Evolutionary conservation across 306 rosid species (phyloP), one percentile per base, ranked within the genome.

Genomic region (Lathyrus sativus): DNA sequence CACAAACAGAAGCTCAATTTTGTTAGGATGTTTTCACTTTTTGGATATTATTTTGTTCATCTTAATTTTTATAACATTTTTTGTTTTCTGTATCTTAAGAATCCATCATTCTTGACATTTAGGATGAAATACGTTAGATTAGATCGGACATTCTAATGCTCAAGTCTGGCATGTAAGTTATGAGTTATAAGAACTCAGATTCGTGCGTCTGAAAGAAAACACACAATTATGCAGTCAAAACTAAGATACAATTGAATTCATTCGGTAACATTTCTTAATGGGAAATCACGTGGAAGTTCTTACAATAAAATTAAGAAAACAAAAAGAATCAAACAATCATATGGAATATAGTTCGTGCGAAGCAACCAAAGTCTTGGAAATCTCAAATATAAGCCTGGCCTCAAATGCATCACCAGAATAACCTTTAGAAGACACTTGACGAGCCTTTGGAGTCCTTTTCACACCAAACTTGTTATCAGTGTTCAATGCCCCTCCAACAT

Each of bases 321-420:
- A 59, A 35, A 33, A 35, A 1, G 60, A 54, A 22, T 10, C 60
- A 54, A 54, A 54, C 31, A 54, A 54, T 19, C 5, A 56, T 7
- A 43, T 67, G 24, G 83, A 37, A 58, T 68, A 22, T 17, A 79
- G 63, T 39, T 79, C 79, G 17, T 38, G 64, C 15, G 83, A 79
- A 68, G 80, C 75, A 42, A 64, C 65, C 59, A 85, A 48, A 2
- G 73, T 71, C 73, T 79, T 82, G 38, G 85, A 85, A 33, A 85
- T 85, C 85, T 85, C 89, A 12, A 65, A 49, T 14, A 85, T 45
- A 42, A 85, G 78, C 13, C 81, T 79, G 1, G 74, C 74, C 62
- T 85, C 89, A 55, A 85, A 62, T 44, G 75, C 85, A 49, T 75
- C 72, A 17, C 62, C 33, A 2, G 84, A 65, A 46, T 79, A 79